Evolutionary conservation across 495 filamentous ascomycete genomes (phyloP).

Genomic region (Lasiosphaeris hirsuta): DNA sequence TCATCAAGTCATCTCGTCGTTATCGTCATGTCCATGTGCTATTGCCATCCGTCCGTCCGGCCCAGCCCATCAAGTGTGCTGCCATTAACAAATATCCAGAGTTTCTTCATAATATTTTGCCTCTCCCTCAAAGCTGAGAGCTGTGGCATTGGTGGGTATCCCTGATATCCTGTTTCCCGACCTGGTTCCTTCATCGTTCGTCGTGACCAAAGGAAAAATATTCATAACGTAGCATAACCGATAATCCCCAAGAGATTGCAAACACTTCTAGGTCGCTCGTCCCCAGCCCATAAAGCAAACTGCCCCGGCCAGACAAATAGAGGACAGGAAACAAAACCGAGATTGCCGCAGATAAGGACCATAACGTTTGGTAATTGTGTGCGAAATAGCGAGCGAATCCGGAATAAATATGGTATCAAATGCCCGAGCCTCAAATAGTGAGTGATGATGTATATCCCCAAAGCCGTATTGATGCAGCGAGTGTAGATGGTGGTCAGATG

Average conservation of each 20-base stretch:
- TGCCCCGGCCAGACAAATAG: not conserved
- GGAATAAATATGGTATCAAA: constrained; percentile 15
- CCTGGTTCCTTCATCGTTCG: constrained; percentile 1
- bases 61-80: constrained; percentile 2
- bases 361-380: not conserved
- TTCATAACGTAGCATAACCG: constrained; percentile 23
- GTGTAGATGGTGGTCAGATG: constrained; percentile 20
- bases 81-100: constrained; percentile 5
- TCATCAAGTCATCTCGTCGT: constrained; percentile 11
- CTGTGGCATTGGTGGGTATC: constrained; percentile 10
- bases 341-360: not conserved
- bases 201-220: constrained; percentile 13
- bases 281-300: not conserved
- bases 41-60: not conserved
- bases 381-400: not conserved
- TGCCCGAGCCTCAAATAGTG: constrained; percentile 4
- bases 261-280: constrained; percentile 1
- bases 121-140: constrained; percentile 1
- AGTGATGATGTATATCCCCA: constrained; percentile 14
- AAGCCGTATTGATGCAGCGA: constrained; percentile 24
- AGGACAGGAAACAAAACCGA: not conserved
- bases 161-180: not conserved
- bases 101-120: not conserved
- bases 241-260: not conserved
- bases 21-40: constrained; percentile 3